phyloP scores from a whole-genome alignment of 148 eudicot genomes.

The Suaeda aralocaspica region DNA sequence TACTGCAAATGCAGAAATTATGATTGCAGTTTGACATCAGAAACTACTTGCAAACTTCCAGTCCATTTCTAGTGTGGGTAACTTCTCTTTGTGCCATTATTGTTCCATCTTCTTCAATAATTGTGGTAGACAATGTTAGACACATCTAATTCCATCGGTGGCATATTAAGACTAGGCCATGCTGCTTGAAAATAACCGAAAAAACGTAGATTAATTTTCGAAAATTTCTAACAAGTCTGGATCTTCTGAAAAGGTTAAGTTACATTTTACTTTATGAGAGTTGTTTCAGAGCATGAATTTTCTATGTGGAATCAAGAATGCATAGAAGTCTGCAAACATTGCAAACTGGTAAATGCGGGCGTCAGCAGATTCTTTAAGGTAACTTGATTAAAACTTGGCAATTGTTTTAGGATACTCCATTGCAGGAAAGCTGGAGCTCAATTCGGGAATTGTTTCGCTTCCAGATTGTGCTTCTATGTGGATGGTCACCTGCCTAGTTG shows the following conservation, averaged over 20 bases:
- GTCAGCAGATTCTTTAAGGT: conserved; percentile 27
- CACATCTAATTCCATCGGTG: not conserved
- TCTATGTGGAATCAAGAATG: conserved; percentile 6
- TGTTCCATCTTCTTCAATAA: not conserved
- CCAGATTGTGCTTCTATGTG: conserved; percentile 1
- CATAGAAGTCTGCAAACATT: conserved; percentile 18
- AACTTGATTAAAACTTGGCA: conserved; percentile 16
- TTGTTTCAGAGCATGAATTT: conserved; percentile 20
- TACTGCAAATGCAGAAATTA: not conserved
- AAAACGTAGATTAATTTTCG: not conserved
- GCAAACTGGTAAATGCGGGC: conserved; percentile 17
- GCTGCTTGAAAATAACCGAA: conserved; percentile 1
- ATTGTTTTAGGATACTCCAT: conserved; percentile 22
- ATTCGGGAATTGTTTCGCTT: conserved; percentile 12
- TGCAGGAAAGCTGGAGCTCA: conserved; percentile 23
- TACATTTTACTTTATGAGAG: conserved; percentile 3
- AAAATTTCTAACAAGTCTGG: not conserved
- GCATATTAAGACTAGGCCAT: not conserved
- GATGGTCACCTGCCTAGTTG: not conserved
- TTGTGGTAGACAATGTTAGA: not conserved
- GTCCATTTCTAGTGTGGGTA: conserved; percentile 31
- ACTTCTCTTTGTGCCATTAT: conserved; percentile 19
- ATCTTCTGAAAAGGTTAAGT: conserved; percentile 6
- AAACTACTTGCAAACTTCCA: conserved; percentile 21
- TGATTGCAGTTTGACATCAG: conserved; percentile 19